Percentiles rank a stretch among this genome's conserved stretches.
Evolutionary conservation across 2,329 filamentous ascomycete species (phyloP).

Genomic region (Aureobasidium subglaciale): DNA sequence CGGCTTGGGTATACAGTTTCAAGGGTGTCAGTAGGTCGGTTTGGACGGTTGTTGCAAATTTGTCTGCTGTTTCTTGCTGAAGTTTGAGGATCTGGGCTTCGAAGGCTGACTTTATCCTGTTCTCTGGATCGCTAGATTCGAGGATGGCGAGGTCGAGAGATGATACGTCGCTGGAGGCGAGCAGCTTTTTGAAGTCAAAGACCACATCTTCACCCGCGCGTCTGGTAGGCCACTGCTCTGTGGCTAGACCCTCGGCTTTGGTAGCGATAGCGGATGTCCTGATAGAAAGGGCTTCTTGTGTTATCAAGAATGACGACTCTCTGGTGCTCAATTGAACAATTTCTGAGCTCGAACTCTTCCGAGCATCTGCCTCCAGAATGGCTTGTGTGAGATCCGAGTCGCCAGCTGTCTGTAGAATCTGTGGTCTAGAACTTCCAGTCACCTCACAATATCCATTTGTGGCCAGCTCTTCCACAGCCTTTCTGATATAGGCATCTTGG

Average conservation of each 20-base stretch:
- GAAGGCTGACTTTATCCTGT: neutral
- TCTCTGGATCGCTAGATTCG: neutral
- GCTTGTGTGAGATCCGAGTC: neutral
- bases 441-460: neutral
- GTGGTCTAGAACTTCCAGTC: neutral
- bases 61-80: neutral
- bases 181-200: neutral
- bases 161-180: neutral
- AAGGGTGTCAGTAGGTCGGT: conserved; percentile 22
- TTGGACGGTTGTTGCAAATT: conserved; percentile 15
- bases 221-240: neutral
- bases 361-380: neutral
- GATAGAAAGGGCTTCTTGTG: neutral
- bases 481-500: neutral
- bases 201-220: neutral
- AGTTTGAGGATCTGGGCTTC: neutral
- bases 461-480: neutral
- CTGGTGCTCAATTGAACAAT: neutral
- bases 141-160: neutral
- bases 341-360: neutral
- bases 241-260: neutral
- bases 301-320: neutral
- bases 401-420: neutral
- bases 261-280: neutral
- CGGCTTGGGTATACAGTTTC: conserved; percentile 23